A percentile compares a stretch with the other conserved stretches of the same genome.
Conservation (phyloP, 805 yeast species). For the Teunomyces gatunensis region DNA sequence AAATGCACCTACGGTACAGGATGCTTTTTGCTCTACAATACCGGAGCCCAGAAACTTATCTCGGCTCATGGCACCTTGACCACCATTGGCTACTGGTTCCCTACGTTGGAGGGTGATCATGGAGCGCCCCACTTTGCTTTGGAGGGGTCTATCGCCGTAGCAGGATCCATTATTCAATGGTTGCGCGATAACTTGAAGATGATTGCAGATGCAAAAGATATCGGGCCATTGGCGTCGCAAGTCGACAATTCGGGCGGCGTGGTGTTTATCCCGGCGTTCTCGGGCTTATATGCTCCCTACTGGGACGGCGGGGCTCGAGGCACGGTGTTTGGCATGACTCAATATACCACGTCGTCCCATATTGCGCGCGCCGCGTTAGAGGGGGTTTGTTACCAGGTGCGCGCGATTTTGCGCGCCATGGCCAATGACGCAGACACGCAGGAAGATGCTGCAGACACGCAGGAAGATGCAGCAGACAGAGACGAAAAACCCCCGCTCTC, state of each 20-base stretch:
- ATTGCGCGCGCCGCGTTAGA: slow-evolving; percentile 93
- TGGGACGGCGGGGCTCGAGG: slow-evolving; percentile 95
- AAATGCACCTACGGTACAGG: slow-evolving; percentile 98
- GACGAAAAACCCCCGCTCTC: slow-evolving; percentile 46
- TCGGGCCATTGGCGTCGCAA: slow-evolving; percentile 85
- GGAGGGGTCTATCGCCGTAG: slow-evolving; percentile 95
- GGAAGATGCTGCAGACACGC: slow-evolving; percentile 50
- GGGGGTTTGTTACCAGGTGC: slow-evolving; percentile 91
- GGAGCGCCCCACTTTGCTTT: slow-evolving; percentile 77
- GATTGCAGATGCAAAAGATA: slow-evolving; percentile 77
- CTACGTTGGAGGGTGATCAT: slow-evolving; percentile 48
- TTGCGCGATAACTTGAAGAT: slow-evolving; percentile 84
- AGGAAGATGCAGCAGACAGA: neutral
- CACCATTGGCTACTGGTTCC: slow-evolving; percentile 89
- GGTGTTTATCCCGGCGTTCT: slow-evolving; percentile 90
- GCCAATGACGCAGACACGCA: slow-evolving; percentile 73
- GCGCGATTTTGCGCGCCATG: slow-evolving; percentile 90
- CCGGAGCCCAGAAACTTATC: slow-evolving; percentile 70
- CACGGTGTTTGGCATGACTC: slow-evolving; percentile 89
- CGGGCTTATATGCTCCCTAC: slow-evolving; percentile 92
- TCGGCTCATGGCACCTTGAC: slow-evolving; percentile 82
- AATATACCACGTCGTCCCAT: slow-evolving; percentile 87
- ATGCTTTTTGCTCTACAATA: slow-evolving; percentile 83
- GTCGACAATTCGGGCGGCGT: slow-evolving; percentile 87
- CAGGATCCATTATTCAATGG: slow-evolving; percentile 94